phyloP scores from a whole-genome alignment of 257 asterid genomes.

The Lycium barbarum region DNA sequence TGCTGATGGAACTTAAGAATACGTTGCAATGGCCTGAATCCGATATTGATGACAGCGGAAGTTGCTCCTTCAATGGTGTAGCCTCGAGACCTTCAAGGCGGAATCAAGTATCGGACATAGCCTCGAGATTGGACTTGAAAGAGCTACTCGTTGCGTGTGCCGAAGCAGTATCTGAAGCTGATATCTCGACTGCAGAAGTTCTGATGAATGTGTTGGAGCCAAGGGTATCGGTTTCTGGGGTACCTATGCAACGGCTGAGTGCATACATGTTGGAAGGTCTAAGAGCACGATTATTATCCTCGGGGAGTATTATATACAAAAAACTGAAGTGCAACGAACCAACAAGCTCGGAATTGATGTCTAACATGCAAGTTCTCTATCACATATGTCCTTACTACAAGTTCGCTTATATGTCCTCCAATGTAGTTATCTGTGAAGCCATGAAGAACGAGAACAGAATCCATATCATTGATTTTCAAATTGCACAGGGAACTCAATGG shows the following conservation, averaged over 20 bases:
- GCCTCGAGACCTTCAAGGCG: constrained; percentile 49
- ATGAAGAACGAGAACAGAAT: constrained; percentile 71
- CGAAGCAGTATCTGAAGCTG: constrained; percentile 71
- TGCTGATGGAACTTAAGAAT: constrained; percentile 63
- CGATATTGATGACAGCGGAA: constrained; percentile 65
- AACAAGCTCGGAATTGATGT: constrained; percentile 78
- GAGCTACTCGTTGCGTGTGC: constrained; percentile 74
- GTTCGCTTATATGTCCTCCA: constrained; percentile 85
- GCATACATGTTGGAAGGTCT: constrained; percentile 97
- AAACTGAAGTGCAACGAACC: constrained; percentile 89
- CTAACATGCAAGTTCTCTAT: constrained; percentile 83
- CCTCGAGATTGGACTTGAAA: constrained; percentile 76
- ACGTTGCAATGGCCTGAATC: constrained; percentile 73
- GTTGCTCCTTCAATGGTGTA: constrained; percentile 58
- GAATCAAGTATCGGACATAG: constrained; percentile 68
- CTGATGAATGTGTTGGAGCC: constrained; percentile 70
- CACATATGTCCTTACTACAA: constrained; percentile 84
- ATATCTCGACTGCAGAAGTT: constrained; percentile 65
- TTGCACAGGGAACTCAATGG: constrained; percentile 99
- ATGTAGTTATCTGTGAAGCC: constrained; percentile 74
- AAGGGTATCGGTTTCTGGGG: constrained; percentile 87
- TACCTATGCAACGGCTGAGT: constrained; percentile 83
- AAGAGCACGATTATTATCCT: constrained; percentile 73
- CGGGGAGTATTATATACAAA: constrained; percentile 91
- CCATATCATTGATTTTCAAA: constrained; percentile 87